These are phyloP conservation scores for Strobilomyces dryophilus DNA, from an alignment of 768 basidiomycete genomes.

Conservation along the genomic window DNA sequence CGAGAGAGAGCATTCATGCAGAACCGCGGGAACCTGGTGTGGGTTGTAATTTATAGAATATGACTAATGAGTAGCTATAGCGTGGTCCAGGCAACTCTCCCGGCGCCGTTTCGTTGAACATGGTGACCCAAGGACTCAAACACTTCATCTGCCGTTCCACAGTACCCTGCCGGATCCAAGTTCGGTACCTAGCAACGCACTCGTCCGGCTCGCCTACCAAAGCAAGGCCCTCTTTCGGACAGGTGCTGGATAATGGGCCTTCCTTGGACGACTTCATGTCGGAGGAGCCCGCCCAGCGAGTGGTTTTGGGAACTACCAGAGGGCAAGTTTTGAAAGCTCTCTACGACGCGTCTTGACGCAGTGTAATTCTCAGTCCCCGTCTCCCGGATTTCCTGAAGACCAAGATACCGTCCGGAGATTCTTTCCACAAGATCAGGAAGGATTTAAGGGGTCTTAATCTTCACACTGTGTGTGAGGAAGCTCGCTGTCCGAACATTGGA, in stretches of 20 bases:
- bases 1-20: slow-evolving; percentile 83
- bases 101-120: background rate
- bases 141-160: slow-evolving; percentile 10
- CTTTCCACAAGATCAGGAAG: slow-evolving; percentile 91
- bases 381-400: slow-evolving; percentile 88
- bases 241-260: slow-evolving; percentile 61
- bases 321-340: slow-evolving; percentile 44
- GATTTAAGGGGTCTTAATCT: slow-evolving; percentile 88
- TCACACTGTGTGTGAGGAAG: slow-evolving; percentile 98
- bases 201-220: slow-evolving; percentile 29
- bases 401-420: slow-evolving; percentile 82
- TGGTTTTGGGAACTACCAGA: slow-evolving; percentile 68
- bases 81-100: background rate
- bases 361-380: slow-evolving; percentile 55
- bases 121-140: slow-evolving; percentile 12
- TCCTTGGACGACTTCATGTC: slow-evolving; percentile 78
- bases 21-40: slow-evolving; percentile 4
- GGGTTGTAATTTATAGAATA: background rate
- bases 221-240: slow-evolving; percentile 42
- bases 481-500: slow-evolving; percentile 98
- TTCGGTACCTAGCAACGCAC: slow-evolving; percentile 46
- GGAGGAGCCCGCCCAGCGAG: slow-evolving; percentile 48
- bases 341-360: background rate
- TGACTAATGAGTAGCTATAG: slow-evolving; percentile 12
- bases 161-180: slow-evolving; percentile 14